Evolutionary conservation across 768 basidiomycete species (phyloP), one percentile per base, ranked within the genome.

Genomic region (Agaricus blazei): DNA sequence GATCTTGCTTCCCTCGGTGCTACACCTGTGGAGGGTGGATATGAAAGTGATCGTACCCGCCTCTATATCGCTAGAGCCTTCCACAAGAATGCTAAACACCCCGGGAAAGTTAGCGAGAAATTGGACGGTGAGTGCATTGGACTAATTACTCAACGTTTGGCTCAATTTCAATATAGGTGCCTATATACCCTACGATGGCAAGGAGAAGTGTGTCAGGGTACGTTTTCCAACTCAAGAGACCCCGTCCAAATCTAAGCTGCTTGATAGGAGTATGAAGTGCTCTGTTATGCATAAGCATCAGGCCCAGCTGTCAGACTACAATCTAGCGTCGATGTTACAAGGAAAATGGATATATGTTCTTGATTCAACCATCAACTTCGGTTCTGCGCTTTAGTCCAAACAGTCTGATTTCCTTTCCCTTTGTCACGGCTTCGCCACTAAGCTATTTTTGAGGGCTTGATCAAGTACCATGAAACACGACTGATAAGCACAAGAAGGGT

Each of bases 1-100:
- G 72, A 81, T 51, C 54, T 80, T 34, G 44, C 63, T 1, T 53
- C 61, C 37, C 76, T 87, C 31, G 70, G 77, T 46, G 68, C 68
- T 46, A 67, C 58, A 4, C 85, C 85, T 0, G 84, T 90, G 36
- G 85, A 88, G 57, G 88, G 83, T 48, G 88, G 88, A 2, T 72
- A 67, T 28, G 88, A 90, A 64, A 70, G 74, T 12, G 75, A 84
- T 55, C 85, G 85, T n/a, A 72, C 75, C 1, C 74, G 72, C 6
- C 70, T 88, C 15, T 88, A 79, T 66, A 72, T 90, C 54, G 82
- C 79, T 4, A 77, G 81, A 61, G 87, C 84, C 3, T 70, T 73
- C 9, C 64, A 84, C 69, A 70, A 80, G 11, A 72, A 70, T 23
- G 76, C 73, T 8, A 71, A 76, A 34, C 77, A 83, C 63, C 84